Conservation (phyloP, 192 early-diverging fungal species). For the Umbelopsis sp. region DNA sequence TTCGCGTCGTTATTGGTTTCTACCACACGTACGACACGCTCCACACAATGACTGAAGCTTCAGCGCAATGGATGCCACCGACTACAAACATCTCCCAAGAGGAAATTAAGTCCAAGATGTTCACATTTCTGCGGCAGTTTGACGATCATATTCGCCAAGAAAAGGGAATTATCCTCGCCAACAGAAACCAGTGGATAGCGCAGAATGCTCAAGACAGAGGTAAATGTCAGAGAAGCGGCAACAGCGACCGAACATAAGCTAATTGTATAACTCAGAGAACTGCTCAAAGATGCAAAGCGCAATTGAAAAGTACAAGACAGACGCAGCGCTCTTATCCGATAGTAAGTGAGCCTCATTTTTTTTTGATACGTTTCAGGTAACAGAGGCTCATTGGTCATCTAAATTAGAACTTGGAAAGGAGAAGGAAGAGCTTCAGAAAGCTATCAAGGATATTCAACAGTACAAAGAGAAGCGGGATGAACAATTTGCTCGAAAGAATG, state of each 20-base stretch:
- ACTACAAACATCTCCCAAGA: slow-evolving; percentile 6
- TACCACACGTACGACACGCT: background rate
- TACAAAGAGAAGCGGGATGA: slow-evolving; percentile 2
- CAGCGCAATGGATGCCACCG: slow-evolving; percentile 16
- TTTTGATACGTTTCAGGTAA: background rate
- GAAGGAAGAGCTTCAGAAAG: slow-evolving; percentile 12
- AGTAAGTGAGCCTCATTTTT: background rate
- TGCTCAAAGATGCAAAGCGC: slow-evolving; percentile 5
- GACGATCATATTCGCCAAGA: slow-evolving; percentile 12
- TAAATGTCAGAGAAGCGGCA: background rate
- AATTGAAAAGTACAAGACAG: slow-evolving; percentile 16
- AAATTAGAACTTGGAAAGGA: slow-evolving; percentile 14
- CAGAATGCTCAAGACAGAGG: slow-evolving; percentile 21
- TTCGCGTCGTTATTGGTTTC: background rate
- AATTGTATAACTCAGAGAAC: background rate
- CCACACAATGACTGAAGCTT: background rate
- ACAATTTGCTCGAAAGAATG: slow-evolving; percentile 6
- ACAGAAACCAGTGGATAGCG: slow-evolving; percentile 11
- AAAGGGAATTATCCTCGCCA: slow-evolving; percentile 3
- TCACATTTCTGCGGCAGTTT: slow-evolving; percentile 11
- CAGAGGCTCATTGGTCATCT: background rate
- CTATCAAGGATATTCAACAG: background rate
- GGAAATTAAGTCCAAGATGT: slow-evolving; percentile 5
- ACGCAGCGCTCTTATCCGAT: slow-evolving; percentile 9
- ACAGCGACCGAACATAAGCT: background rate